Base-by-base conservation (phyloP, 2,329 filamentous ascomycete species). In the Cladosporium colombiae region DNA sequence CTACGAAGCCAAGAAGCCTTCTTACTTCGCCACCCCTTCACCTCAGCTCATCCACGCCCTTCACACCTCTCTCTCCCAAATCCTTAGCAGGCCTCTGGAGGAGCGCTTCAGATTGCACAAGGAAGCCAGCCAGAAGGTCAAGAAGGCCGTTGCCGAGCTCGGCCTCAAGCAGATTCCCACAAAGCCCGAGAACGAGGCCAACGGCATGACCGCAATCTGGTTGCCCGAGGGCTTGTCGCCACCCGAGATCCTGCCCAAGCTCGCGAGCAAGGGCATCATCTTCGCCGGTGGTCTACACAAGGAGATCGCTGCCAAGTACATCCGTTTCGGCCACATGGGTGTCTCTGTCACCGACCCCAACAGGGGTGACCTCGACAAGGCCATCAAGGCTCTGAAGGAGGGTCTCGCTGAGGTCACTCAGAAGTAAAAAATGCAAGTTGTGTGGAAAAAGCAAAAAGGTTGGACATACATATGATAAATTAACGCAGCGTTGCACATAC, bases 121-220 rank as follows among this genome's bases (percentile, higher is more conserved):
- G 70, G 88, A 89, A 69, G 87, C 88, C 8, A 96, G 92, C 0
- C 87, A 95, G 78, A 90, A 88, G 78, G 88, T 98, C 77, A 98
- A 99, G 86, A 88, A 91, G 76, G 88, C 91, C 21, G 84, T 97
- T 61, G 81, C 87, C 5, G 89, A 91, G 61, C 83, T 98, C 40
- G 95, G 95, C 4, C 84, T 99, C 67, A 91, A 92, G 81, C 91
- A 97, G 77, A 85, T 99, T 44, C 93, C 95, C 25, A 80, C 86
- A 40, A 91, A 94, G 78, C 90, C 91, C 0, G 92, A 94, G 74
- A 91, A 96, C 79, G 94, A 98, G 81, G 93, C 95, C 50, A 94
- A 96, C 78, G 93, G 91, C 74, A 99, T 99, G 95, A 99, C 95
- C 3, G 94, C 95, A 66, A 95, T 99, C 71, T 97, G 95, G 80